phyloP scores from a whole-genome alignment of 2,329 filamentous ascomycete species.

The Hymenoscyphus repandus region DNA sequence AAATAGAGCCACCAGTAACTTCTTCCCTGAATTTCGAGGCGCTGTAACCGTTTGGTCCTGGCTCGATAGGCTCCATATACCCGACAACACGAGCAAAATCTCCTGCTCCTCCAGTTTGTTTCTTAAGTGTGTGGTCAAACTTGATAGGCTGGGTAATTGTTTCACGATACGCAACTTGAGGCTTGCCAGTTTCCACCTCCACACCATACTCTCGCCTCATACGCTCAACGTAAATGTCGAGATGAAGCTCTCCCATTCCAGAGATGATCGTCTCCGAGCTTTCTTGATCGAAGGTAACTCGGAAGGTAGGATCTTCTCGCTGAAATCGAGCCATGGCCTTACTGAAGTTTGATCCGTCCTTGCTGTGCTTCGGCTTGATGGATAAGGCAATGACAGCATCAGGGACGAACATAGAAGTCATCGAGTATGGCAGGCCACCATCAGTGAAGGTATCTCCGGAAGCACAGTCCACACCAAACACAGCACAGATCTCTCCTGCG shows the following conservation, averaged over 20 bases:
- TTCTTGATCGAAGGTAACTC: slow-evolving; percentile 86
- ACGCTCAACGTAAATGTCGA: slow-evolving; percentile 96
- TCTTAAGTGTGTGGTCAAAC: slow-evolving; percentile 92
- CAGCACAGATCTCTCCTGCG: slow-evolving; percentile 95
- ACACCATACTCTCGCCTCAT: slow-evolving; percentile 96
- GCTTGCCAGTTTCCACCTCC: slow-evolving; percentile 91
- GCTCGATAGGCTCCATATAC: slow-evolving; percentile 76
- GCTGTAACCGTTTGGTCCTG: slow-evolving; percentile 42
- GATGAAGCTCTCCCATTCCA: slow-evolving; percentile 95
- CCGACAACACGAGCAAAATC: slow-evolving; percentile 92
- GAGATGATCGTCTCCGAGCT: slow-evolving; percentile 96
- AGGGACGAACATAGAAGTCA: slow-evolving; percentile 97
- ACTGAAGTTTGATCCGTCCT: slow-evolving; percentile 88
- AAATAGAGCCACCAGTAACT: slow-evolving; percentile 83
- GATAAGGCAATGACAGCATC: slow-evolving; percentile 97
- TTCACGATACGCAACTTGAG: slow-evolving; percentile 95
- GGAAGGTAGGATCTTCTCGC: slow-evolving; percentile 95
- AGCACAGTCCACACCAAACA: slow-evolving; percentile 96
- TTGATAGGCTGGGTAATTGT: slow-evolving; percentile 75
- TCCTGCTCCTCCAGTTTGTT: slow-evolving; percentile 91
- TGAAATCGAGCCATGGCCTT: slow-evolving; percentile 99
- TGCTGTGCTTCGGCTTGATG: slow-evolving; percentile 91
- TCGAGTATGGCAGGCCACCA: slow-evolving; percentile 83
- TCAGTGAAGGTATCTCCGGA: slow-evolving; percentile 98
- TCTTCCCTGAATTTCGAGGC: slow-evolving; percentile 81